phyloP scores from a whole-genome alignment of 129 eudicot genomes.

The Heracleum sosnowskyi region DNA sequence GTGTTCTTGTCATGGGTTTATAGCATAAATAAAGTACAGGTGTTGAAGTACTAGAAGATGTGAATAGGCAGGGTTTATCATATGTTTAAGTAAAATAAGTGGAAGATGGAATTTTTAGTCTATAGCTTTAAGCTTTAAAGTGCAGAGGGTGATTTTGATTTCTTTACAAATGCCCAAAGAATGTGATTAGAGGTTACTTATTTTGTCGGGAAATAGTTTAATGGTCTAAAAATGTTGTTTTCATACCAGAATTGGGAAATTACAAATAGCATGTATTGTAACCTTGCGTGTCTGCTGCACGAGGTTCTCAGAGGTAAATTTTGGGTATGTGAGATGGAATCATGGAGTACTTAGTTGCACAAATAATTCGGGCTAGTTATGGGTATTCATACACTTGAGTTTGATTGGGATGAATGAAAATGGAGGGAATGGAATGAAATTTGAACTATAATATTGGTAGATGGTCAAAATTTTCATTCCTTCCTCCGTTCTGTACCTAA shows the following conservation, averaged over 20 bases:
- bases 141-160: not conserved
- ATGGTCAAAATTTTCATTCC: too few species aligned
- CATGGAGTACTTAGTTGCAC: not conserved
- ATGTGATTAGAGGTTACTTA: not conserved
- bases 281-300: not conserved
- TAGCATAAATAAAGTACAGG: not conserved
- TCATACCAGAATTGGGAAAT: not conserved
- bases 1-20: not conserved
- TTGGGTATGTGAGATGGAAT: not conserved
- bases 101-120: not conserved
- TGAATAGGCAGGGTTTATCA: not conserved
- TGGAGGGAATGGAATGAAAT: too few species aligned
- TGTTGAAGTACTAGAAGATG: not conserved
- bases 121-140: too few species aligned
- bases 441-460: too few species aligned
- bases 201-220: not conserved
- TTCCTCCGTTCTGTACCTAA: too few species aligned
- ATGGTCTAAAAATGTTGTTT: not conserved
- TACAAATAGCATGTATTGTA: not conserved
- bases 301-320: not conserved
- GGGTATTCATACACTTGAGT: not conserved
- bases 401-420: too few species aligned
- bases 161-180: not conserved
- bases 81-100: too few species aligned
- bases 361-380: not conserved